Evolutionary conservation across 139 green algal genomes (phyloP), one percentile per base, ranked within the genome.

Genomic region (Tetraselmis striata): DNA sequence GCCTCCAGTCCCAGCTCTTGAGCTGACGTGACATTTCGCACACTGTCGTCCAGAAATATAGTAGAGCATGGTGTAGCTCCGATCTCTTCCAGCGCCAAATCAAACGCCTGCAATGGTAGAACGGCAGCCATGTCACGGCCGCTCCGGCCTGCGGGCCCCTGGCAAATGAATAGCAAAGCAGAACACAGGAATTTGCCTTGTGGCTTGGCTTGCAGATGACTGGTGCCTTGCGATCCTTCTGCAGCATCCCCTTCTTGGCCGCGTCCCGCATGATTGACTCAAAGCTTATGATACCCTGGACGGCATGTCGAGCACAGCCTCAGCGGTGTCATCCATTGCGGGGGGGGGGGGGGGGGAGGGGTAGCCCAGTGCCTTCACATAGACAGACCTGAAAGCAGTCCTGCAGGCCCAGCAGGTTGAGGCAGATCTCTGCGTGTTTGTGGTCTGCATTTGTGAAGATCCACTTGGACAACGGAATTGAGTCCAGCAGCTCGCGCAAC

Each of bases 381-480:
- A 28, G 23, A 67, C 0, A 32, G 58, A 90, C 90, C 82, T 90
- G 74, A 77, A 97, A 97, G 84, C 88, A 94, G 76, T 93, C 86
- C 0, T 67, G 32, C 2, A 97, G 83, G 77, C 94, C 94, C 81
- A 97, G 81, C 0, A 90, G 83, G 0, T 79, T 76, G 45, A 97
- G 85, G 80, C 89, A 95, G 1, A 81, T 83, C 25, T 90, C 82
- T 24, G 93, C 88, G 32, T 97, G 94, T 78, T 81, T 82, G 0
- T 59, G 31, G 81, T 97, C 93, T 1, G 94, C 94, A 77, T 97
- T 97, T 2, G 94, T 97, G 78, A 97, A 93, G 11, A 97, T 87
- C 77, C 90, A 93, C 82, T 93, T 92, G 30, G 90, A 87, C 30
- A 92, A n/a, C 26, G 76, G 59, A n/a, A 94, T 88, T 29, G 77